phyloP scores from a whole-genome alignment of 75 land plant genomes.

The Pinus taeda region DNA sequence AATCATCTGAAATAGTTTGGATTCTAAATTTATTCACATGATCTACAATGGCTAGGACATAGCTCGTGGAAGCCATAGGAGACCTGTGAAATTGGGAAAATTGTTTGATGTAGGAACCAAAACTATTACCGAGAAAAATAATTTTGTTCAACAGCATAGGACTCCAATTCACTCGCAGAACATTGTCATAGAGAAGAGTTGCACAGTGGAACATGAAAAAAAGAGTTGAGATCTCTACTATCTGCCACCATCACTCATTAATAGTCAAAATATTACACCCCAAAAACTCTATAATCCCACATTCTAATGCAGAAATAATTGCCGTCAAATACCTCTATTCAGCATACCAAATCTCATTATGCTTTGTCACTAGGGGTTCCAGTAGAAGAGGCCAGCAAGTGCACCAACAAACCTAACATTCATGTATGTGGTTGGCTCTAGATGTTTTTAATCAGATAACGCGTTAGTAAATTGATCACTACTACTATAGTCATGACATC shows the following conservation, averaged over 20 bases:
- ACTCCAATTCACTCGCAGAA: conserved; percentile 73
- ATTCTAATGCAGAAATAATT: conserved; percentile 66
- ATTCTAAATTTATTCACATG: conserved; percentile 40
- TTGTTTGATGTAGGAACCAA: conserved; percentile 38
- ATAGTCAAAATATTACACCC: conserved; percentile 47
- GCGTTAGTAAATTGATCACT: too few relatives aligned
- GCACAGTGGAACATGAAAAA: conserved; percentile 98
- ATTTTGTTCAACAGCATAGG: conserved; percentile 35
- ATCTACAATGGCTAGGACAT: conserved; percentile 31
- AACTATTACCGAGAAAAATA: conserved; percentile 83
- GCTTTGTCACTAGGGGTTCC: too few relatives aligned
- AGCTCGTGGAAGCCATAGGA: conserved; percentile 9
- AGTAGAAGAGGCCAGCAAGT: too few relatives aligned
- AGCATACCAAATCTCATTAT: too few relatives aligned
- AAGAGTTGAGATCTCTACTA: conserved; percentile 47
- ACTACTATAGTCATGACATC: too few relatives aligned
- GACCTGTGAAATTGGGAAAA: conserved; percentile 21
- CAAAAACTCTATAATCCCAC: conserved; percentile 29
- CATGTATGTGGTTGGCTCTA: too few relatives aligned
- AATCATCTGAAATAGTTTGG: conserved; percentile 31
- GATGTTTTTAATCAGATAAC: too few relatives aligned
- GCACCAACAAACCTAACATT: too few relatives aligned
- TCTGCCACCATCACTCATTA: conserved; percentile 64
- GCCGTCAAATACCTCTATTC: conserved; percentile 85
- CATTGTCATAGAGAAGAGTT: conserved; percentile 56